Evolutionary conservation across 768 basidiomycete species (phyloP), one percentile per base, ranked within the genome.

Genomic region (Candolleomyces efflorescens): DNA sequence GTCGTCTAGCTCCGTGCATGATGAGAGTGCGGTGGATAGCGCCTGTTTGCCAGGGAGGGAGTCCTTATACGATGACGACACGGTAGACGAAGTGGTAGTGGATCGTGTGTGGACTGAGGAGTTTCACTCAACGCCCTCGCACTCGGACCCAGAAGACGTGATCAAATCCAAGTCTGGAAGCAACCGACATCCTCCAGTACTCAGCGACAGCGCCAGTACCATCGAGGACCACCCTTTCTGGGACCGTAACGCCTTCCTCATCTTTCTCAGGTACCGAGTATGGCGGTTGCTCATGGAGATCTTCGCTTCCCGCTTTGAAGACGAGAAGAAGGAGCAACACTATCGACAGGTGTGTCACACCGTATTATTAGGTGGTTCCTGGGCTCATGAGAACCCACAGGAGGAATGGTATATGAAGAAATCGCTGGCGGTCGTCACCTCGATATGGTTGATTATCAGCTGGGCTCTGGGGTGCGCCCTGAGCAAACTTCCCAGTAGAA

Each of bases 401-500:
- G 90, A 92, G 71, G 82, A 76, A 53, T 91, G 89, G 90, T 88
- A 83, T 63, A 75, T 84, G 23, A 80, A 80, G 59, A 90, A 89
- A 75, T 74, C 78, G 0, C 71, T 89, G 36, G 86, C 86, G 18
- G 60, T 86, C 9, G 86, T 84, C 80, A 82, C 85, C 5, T 75
- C 82, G 10, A 57, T 81, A 9, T 92, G 87, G 77, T 75, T 88
- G 43, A 73, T 89, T 53, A 62, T 82, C 32, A 90, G 86, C 63
- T 92, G 90, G 89, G 74, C 82, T 18, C 76, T 90, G 41, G 86
- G 79, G 4, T 75, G 77, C 26, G 73, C 76, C 11, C 82, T 86
- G 62, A 27, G 58, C 20, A 54, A 58, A 18, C 73, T 82, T 18
- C 73, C 80, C 6, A 68, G 66, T 24, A 79, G 80, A 12, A 70